Conservation (phyloP, 169 alveolate genomes). For the Plasmodium gaboni region DNA sequence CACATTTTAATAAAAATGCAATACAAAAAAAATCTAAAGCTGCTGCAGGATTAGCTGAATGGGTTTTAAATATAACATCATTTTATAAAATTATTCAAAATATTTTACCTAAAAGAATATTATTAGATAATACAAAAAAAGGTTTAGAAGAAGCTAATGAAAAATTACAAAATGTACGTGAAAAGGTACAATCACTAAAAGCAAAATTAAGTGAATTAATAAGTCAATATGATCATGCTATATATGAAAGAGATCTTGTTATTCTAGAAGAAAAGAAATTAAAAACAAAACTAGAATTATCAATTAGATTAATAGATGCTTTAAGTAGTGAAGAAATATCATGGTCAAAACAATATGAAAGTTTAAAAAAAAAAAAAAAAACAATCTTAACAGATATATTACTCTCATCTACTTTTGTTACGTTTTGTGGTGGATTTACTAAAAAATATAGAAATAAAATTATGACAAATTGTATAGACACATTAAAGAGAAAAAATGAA, state of each 20-base stretch:
- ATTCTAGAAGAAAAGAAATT: slow-evolving; percentile 94
- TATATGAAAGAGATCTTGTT: slow-evolving; percentile 94
- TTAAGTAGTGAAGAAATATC: slow-evolving; percentile 94
- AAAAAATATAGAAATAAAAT: slow-evolving; percentile 93
- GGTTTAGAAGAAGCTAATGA: slow-evolving; percentile 94
- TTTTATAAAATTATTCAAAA: slow-evolving; percentile 94
- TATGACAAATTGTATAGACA: slow-evolving; percentile 81
- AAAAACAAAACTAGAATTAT: slow-evolving; percentile 93
- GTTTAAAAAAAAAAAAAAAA: slow-evolving; percentile 88
- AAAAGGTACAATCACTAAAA: slow-evolving; percentile 90
- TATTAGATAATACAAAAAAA: slow-evolving; percentile 91
- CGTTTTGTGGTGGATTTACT: slow-evolving; percentile 97
- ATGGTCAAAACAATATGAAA: slow-evolving; percentile 94
- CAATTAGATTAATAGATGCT: slow-evolving; percentile 94
- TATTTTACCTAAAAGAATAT: slow-evolving; percentile 95
- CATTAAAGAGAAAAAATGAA: slow-evolving; percentile 54
- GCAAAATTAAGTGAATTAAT: slow-evolving; percentile 85
- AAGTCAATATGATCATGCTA: slow-evolving; percentile 92
- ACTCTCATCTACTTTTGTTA: slow-evolving; percentile 94
- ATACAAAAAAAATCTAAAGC: slow-evolving; percentile 94
- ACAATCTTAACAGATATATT: slow-evolving; percentile 94
- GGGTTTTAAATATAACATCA: slow-evolving; percentile 91
- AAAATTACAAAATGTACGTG: slow-evolving; percentile 92
- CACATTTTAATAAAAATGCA: slow-evolving; percentile 91
- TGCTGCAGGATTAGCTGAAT: slow-evolving; percentile 92